Evolutionary conservation across 2,329 filamentous ascomycete genomes (phyloP).

Genomic region (Cercospora sp.): DNA sequence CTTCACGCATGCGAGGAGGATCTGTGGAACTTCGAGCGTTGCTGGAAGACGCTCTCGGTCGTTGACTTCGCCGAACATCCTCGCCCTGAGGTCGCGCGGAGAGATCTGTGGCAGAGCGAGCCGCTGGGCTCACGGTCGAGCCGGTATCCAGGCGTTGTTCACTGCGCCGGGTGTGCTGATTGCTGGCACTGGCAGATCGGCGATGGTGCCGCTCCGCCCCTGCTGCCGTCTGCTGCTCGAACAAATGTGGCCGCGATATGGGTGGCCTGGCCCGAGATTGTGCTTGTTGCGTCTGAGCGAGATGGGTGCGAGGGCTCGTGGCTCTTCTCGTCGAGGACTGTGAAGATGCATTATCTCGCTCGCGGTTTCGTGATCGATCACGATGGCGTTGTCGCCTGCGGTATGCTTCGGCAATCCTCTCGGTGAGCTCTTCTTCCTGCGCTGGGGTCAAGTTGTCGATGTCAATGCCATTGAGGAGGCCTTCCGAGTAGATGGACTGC

Average conservation of each 20-base stretch:
- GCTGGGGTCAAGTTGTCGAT: slow-evolving; percentile 79
- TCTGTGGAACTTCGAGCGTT: slow-evolving; percentile 48
- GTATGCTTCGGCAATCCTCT: slow-evolving; percentile 87
- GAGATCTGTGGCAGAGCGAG: slow-evolving; percentile 67
- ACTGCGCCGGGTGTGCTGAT: slow-evolving; percentile 36
- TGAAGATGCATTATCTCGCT: slow-evolving; percentile 5
- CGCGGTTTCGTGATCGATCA: slow-evolving; percentile 35
- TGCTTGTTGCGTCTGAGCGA: slow-evolving; percentile 31
- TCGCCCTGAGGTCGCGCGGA: slow-evolving; percentile 37
- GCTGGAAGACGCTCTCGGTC: slow-evolving; percentile 42
- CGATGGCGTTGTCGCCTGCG: slow-evolving; percentile 68
- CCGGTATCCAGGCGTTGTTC: slow-evolving; percentile 36
- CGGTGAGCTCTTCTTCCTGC: slow-evolving; percentile 86
- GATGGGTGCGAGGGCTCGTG: slow-evolving; percentile 3
- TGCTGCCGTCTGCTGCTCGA: slow-evolving; percentile 42
- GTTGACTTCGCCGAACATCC: slow-evolving; percentile 16
- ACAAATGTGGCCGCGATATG: slow-evolving; percentile 49
- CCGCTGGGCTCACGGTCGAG: slow-evolving; percentile 45
- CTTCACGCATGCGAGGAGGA: slow-evolving; percentile 34
- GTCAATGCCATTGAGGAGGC: slow-evolving; percentile 82
- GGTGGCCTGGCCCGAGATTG: slow-evolving; percentile 41
- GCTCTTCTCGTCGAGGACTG: neutral
- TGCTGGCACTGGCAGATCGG: slow-evolving; percentile 48
- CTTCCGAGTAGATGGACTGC: slow-evolving; percentile 83
- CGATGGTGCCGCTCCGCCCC: slow-evolving; percentile 36